phyloP scores from a whole-genome alignment of 192 early-diverging fungal genomes.

The Entophlyctis luteolus region DNA sequence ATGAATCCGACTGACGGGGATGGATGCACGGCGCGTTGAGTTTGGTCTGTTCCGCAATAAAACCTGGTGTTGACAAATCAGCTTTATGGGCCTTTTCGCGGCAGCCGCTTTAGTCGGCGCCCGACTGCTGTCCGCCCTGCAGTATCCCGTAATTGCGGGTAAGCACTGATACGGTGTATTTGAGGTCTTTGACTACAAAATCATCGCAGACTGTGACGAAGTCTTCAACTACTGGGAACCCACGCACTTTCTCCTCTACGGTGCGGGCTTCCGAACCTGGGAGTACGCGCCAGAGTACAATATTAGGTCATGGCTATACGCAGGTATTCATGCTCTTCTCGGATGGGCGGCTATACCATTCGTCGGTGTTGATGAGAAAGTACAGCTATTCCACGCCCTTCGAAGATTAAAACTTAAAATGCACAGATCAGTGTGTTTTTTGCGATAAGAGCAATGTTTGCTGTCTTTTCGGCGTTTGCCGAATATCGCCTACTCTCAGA shows the following conservation, averaged over 20 bases:
- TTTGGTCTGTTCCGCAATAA: too few relatives aligned
- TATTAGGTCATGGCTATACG: slow-evolving; percentile 84
- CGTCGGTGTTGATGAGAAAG: slow-evolving; percentile 41
- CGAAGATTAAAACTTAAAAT: not conserved
- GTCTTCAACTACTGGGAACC: slow-evolving; percentile 98
- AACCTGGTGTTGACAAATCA: too few relatives aligned
- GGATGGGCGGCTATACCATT: slow-evolving; percentile 41
- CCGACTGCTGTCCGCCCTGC: too few relatives aligned
- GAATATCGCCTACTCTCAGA: too few relatives aligned
- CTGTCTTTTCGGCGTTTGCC: slow-evolving; percentile 55
- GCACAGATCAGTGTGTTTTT: slow-evolving; percentile 70
- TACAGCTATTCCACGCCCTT: not conserved
- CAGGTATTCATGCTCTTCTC: slow-evolving; percentile 52
- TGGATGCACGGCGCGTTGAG: not conserved
- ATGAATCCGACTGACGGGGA: slow-evolving; percentile 14
- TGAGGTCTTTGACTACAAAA: too few relatives aligned
- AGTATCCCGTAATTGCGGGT: too few relatives aligned
- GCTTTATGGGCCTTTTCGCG: too few relatives aligned
- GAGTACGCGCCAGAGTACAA: slow-evolving; percentile 88
- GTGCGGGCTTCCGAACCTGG: slow-evolving; percentile 89
- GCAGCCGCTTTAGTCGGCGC: too few relatives aligned
- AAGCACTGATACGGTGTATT: too few relatives aligned
- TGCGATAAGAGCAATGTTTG: slow-evolving; percentile 62
- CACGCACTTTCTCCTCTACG: slow-evolving; percentile 79
- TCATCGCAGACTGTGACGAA: slow-evolving; percentile 87